Percentiles rank a stretch among this genome's conserved stretches.
Evolutionary conservation across 768 basidiomycete genomes (phyloP).

Genomic region (Leccinum ochraceum): DNA sequence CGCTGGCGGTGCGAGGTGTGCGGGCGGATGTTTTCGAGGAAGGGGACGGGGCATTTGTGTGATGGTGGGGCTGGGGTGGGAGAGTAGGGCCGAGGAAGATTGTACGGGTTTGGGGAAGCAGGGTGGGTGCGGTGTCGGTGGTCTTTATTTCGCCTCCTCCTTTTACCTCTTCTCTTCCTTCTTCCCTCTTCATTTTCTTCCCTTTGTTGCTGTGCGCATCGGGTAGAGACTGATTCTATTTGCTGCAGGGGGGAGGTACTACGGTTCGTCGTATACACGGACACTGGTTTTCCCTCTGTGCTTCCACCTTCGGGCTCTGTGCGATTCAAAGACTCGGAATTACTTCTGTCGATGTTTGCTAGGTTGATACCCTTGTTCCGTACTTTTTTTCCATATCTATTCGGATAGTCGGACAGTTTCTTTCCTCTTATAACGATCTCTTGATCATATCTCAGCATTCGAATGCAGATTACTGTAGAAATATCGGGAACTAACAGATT

Average conservation of each 20-base stretch:
- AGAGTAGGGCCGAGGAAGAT: background rate
- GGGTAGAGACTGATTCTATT: background rate
- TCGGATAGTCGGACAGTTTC: background rate
- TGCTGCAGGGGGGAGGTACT: background rate
- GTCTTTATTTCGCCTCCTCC: background rate
- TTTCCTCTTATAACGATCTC: background rate
- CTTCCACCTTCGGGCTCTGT: background rate
- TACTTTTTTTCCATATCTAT: background rate
- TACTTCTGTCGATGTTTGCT: background rate
- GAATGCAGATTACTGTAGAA: background rate
- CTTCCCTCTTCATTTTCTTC: background rate
- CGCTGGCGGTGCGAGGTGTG: constrained; percentile 21
- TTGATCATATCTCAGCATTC: background rate
- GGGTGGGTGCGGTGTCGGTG: background rate
- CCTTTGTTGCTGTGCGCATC: background rate
- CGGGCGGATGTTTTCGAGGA: constrained; percentile 20
- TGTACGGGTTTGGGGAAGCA: background rate
- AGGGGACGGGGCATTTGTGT: constrained; percentile 17
- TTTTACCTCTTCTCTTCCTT: background rate
- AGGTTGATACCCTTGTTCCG: background rate
- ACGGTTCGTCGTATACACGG: background rate
- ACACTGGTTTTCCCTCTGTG: background rate
- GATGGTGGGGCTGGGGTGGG: background rate
- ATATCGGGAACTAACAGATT: background rate
- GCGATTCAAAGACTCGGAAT: background rate